phyloP scores from a whole-genome alignment of 2,329 filamentous ascomycete species.

The Arthroderma sp. region DNA sequence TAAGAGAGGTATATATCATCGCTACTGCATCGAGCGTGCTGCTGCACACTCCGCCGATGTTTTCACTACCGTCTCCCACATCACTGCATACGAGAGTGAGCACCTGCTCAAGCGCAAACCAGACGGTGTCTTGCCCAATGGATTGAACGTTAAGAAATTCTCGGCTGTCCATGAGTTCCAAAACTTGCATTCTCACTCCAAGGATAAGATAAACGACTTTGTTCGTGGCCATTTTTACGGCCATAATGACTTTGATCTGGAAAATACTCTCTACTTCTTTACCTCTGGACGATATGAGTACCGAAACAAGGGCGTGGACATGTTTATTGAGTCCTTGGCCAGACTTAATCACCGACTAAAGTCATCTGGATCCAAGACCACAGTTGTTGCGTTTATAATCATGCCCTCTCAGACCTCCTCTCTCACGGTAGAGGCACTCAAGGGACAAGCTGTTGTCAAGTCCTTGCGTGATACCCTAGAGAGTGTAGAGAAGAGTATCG shows the following conservation, averaged over 20 bases:
- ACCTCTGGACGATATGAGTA: conserved; percentile 95
- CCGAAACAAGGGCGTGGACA: conserved; percentile 96
- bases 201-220: conserved; percentile 97
- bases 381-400: conserved; percentile 94
- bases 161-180: conserved; percentile 98
- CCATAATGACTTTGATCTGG: conserved; percentile 91
- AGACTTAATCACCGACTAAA: conserved; percentile 91
- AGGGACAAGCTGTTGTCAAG: conserved; percentile 95
- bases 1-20: conserved; percentile 95
- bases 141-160: conserved; percentile 96
- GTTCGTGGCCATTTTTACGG: conserved; percentile 97
- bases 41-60: conserved; percentile 87
- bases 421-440: conserved; percentile 85
- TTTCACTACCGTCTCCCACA: conserved; percentile 97
- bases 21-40: conserved; percentile 94
- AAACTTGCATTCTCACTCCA: conserved; percentile 89
- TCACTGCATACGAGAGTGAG: conserved; percentile 96
- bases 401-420: conserved; percentile 96
- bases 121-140: conserved; percentile 90
- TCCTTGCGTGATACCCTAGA: conserved; percentile 86
- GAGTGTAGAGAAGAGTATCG: conserved; percentile 84
- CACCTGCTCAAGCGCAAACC: conserved; percentile 95
- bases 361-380: conserved; percentile 70
- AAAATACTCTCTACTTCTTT: conserved; percentile 97
- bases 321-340: conserved; percentile 96